Evolutionary conservation across 148 eudicot genomes (phyloP), one percentile per base, ranked within the genome.

Genomic region (Rhododendron ovatum): DNA sequence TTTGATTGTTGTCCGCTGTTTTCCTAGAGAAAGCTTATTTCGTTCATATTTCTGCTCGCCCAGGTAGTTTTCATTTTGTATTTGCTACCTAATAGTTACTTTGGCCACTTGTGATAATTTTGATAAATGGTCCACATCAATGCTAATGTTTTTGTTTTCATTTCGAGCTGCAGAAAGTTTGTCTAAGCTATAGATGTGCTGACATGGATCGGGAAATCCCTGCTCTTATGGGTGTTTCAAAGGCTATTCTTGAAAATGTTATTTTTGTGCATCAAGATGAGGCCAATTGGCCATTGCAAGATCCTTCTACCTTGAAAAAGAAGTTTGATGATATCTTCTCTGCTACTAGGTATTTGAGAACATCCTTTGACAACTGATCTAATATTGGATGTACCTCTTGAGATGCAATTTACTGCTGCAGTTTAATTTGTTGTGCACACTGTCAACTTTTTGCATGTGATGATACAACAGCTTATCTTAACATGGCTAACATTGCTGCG

Each of bases 161-260:
- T 78, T 86, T 80, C 35, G 35, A 67, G 75, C 84, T 86, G 86
- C 95, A 98, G 98, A 98, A 98, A 94, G 99, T 98, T 89, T 94
- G 99, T 88, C 93, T 98, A 83, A 98, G 99, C 88, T 98, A 95
- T 89, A 92, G 99, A 90, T 98, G 99, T 91, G 99, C 99, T 87
- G 99, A 98, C 88, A 98, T 98, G 98, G 99, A 98, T 87, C 92
- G 99, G 82, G 99, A 98, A 90, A 94, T 98, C 22, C 99, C 99
- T 87, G 98, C 98, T 88, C 92, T 98, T 85, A 98, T 98, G 99
- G 99, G 99, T 45, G 98, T 98, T 43, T 98, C 99, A 12, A 98
- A 98, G 91, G 95, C 99, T 84, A 89, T 98, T 80, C 91, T 98
- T 51, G 99, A 98, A 91, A 98, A 95, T 90, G 99, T 98, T 85